Evolutionary conservation across 306 rosid species (phyloP), one percentile per base, ranked within the genome.

Genomic region (Quercus dentata): DNA sequence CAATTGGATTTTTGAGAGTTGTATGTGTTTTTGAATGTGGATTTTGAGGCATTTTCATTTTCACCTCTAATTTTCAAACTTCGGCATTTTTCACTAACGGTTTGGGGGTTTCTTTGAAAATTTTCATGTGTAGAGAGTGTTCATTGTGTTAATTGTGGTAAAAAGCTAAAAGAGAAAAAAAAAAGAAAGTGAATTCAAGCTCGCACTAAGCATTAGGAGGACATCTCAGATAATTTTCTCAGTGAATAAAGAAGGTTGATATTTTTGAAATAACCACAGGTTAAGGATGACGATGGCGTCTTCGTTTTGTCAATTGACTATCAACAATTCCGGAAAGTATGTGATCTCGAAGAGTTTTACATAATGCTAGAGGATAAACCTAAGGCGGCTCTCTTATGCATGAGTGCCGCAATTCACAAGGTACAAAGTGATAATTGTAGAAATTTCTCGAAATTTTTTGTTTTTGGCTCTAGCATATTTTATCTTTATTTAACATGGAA

Each of bases 321-420:
- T 69, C 89, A 90, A 79, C 90, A 86, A 51, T 87, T 93, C 74
- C 83, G 84, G 54, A 85, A 82, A 57, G 73, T 61, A 28, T 92
- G 86, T 27, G 83, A 75, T 38, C 35, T 85, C 20, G 86, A 63
- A 80, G 91, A 89, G 27, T 80, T 91, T 75, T 89, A 87, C 51
- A 78, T 72, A 59, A 86, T 92, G 85, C 76, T 93, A 64, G 84
- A 80, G 79, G 98, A 84, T 70, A 89, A 84, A 71, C 98, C 98
- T 71, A 91, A 90, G 83, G 81, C 87, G 64, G 88, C 92, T 73
- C 93, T 95, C 70, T 71, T 76, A 84, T 91, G 99, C 77, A 81
- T 85, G 91, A 83, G 95, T 82, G 89, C 85, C 55, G 92, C 99
- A 30, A 84, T 86, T 76, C 99, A 95, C 78, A 86, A 89, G 96